Evolutionary conservation across 768 basidiomycete genomes (phyloP).

Genomic region (Daedaleopsis sinensis): DNA sequence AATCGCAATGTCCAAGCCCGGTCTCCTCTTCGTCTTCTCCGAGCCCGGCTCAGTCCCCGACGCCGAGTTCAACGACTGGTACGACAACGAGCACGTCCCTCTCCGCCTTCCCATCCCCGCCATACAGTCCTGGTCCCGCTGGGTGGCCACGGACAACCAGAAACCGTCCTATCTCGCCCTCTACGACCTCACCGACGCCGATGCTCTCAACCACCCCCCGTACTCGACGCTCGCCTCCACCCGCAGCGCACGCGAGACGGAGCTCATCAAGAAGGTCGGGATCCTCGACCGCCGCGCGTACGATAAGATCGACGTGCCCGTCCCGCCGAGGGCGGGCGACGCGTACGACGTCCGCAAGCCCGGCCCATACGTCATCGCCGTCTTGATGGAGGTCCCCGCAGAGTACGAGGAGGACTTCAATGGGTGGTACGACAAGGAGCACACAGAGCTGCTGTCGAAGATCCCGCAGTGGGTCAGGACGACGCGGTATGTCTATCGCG

Average conservation of each 20-base stretch:
- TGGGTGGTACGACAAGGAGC: constrained; percentile 35
- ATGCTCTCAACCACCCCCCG: constrained; percentile 17
- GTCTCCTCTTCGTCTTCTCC: constrained; percentile 30
- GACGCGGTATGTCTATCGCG: constrained; percentile 43
- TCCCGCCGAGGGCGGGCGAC: not conserved
- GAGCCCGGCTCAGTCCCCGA: constrained; percentile 36
- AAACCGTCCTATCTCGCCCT: constrained; percentile 39
- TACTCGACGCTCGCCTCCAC: constrained; percentile 40
- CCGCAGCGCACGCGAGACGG: constrained; percentile 39
- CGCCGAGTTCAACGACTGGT: constrained; percentile 55
- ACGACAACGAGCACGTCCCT: constrained; percentile 56
- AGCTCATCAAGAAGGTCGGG: constrained; percentile 34
- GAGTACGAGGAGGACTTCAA: constrained; percentile 33
- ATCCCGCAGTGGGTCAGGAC: constrained; percentile 49
- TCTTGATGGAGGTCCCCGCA: constrained; percentile 26
- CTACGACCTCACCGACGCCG: constrained; percentile 14
- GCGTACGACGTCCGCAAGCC: constrained; percentile 25
- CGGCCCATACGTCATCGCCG: constrained; percentile 29
- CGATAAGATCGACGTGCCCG: constrained; percentile 14
- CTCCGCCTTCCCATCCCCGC: constrained; percentile 39
- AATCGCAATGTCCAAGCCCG: constrained; percentile 27
- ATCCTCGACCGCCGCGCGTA: constrained; percentile 40
- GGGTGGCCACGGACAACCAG: constrained; percentile 36
- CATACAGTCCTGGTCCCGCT: constrained; percentile 39
- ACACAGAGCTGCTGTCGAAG: constrained; percentile 40